These are phyloP conservation scores for Arthroderma sp. DNA, from an alignment of 2,329 filamentous ascomycete species.

Conservation along the genomic window DNA sequence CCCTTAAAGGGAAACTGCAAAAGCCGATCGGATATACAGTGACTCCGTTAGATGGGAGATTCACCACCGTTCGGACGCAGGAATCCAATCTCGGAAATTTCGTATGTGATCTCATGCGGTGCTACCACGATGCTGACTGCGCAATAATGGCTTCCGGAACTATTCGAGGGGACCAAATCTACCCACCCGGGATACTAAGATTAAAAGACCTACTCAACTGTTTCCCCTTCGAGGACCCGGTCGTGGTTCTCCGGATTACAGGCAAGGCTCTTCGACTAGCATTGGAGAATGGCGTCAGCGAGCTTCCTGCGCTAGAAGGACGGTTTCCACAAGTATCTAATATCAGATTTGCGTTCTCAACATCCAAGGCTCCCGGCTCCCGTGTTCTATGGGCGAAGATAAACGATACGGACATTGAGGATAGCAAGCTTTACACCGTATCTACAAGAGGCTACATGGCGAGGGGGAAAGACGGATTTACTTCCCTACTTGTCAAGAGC, in stretches of 20 bases:
- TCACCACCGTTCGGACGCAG: slow-evolving; percentile 62
- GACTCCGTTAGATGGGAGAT: slow-evolving; percentile 71
- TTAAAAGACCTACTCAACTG: slow-evolving; percentile 77
- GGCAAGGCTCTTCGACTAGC: slow-evolving; percentile 67
- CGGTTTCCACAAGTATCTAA: slow-evolving; percentile 80
- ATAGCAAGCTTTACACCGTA: slow-evolving; percentile 54
- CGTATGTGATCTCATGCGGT: slow-evolving; percentile 80
- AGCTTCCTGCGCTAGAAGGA: slow-evolving; percentile 71
- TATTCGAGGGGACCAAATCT: slow-evolving; percentile 78
- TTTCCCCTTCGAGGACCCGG: slow-evolving; percentile 86
- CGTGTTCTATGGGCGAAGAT: slow-evolving; percentile 54
- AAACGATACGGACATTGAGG: slow-evolving; percentile 49
- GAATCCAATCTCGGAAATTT: slow-evolving; percentile 87
- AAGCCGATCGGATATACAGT: slow-evolving; percentile 76
- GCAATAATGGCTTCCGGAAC: slow-evolving; percentile 75
- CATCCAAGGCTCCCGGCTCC: slow-evolving; percentile 45
- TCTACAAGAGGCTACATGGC: slow-evolving; percentile 83
- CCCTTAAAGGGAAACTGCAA: slow-evolving; percentile 62
- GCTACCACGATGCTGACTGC: slow-evolving; percentile 69
- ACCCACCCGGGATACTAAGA: slow-evolving; percentile 64
- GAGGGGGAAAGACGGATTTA: slow-evolving; percentile 75
- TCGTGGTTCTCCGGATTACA: slow-evolving; percentile 60
- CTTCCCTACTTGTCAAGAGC: slow-evolving; percentile 58
- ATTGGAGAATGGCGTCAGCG: slow-evolving; percentile 69
- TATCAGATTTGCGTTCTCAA: slow-evolving; percentile 63